phyloP scores from a whole-genome alignment of 1,139 yeast genomes.

The Kurtzmaniella quercitrusa region DNA sequence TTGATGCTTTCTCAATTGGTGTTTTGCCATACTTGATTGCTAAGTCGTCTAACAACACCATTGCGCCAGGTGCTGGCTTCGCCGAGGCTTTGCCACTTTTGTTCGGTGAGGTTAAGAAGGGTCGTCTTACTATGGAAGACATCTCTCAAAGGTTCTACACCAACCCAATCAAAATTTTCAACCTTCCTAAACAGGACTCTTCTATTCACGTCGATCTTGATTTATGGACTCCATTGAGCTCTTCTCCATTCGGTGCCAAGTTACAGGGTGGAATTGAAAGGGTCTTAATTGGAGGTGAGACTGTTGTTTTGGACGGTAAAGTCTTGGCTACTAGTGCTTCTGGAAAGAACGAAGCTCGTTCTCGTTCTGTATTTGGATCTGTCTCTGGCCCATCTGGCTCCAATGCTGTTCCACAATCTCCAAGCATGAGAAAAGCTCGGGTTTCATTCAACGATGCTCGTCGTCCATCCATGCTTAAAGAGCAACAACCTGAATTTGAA shows the following conservation, averaged over 20 bases:
- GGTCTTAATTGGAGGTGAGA: constrained; percentile 72
- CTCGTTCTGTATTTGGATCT: constrained; percentile 38
- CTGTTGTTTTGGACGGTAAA: constrained; percentile 81
- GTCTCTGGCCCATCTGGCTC: constrained; percentile 24
- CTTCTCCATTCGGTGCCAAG: constrained; percentile 20
- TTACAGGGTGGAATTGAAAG: constrained; percentile 83
- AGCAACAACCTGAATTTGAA: constrained; percentile 43
- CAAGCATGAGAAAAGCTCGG: constrained; percentile 42
- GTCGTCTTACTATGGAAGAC: constrained; percentile 68
- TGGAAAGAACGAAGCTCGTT: constrained; percentile 54
- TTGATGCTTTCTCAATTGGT: constrained; percentile 90
- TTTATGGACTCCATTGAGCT: constrained; percentile 29
- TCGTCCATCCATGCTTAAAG: constrained; percentile 41
- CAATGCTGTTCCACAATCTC: constrained; percentile 36
- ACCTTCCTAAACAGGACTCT: constrained; percentile 76
- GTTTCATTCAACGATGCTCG: constrained; percentile 44
- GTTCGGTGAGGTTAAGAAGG: constrained; percentile 73
- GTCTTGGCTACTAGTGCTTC: constrained; percentile 52
- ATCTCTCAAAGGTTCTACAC: constrained; percentile 72
- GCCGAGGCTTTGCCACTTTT: constrained; percentile 79
- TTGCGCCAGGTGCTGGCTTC: constrained; percentile 71
- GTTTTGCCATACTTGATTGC: constrained; percentile 72
- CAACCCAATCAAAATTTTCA: constrained; percentile 79
- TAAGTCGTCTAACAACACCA: constrained; percentile 53
- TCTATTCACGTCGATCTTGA: constrained; percentile 81